A percentile compares a stretch with the other conserved stretches of the same genome.
These are phyloP conservation scores for Desmodesmus armatus DNA, from an alignment of 139 green algal genomes.

Conservation along the genomic window DNA sequence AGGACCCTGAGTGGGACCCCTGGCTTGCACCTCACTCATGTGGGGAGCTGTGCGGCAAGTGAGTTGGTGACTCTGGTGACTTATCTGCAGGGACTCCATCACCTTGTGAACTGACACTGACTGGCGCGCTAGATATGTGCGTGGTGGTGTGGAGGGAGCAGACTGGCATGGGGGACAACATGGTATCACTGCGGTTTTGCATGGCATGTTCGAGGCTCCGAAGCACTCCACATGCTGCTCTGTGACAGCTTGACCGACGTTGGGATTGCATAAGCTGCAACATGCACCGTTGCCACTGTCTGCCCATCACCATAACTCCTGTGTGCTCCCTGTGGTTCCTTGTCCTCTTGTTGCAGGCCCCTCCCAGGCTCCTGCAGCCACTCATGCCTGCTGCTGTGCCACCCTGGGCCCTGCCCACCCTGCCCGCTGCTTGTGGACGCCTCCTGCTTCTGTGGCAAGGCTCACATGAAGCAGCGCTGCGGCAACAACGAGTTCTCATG, in stretches of 20 bases:
- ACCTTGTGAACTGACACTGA: neutral
- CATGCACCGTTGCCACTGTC: neutral
- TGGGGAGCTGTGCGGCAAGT: slow-evolving; percentile 70
- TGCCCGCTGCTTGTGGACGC: slow-evolving; percentile 77
- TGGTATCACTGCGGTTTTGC: too few species aligned
- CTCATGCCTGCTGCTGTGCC: slow-evolving; percentile 83
- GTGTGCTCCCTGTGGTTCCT: neutral
- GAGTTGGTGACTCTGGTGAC: neutral
- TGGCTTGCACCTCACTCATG: slow-evolving; percentile 81
- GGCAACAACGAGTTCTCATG: slow-evolving; percentile 72
- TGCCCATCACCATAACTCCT: too few species aligned
- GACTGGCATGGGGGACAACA: too few species aligned
- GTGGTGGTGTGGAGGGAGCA: too few species aligned
- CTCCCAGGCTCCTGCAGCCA: slow-evolving; percentile 68
- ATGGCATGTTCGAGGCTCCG: too few species aligned
- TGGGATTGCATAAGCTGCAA: too few species aligned
- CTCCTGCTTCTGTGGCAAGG: slow-evolving; percentile 74
- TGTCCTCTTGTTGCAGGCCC: neutral
- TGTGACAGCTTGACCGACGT: too few species aligned
- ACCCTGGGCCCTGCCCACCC: slow-evolving; percentile 84
- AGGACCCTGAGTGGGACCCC: slow-evolving; percentile 51
- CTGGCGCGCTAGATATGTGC: neutral
- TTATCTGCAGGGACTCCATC: too few species aligned
- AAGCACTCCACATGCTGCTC: too few species aligned
- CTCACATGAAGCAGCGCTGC: slow-evolving; percentile 64